Percentiles rank a stretch among this genome's conserved stretches.
Conservation (phyloP, 208 protist genomes). For the Vickermania spadyakhi region DNA sequence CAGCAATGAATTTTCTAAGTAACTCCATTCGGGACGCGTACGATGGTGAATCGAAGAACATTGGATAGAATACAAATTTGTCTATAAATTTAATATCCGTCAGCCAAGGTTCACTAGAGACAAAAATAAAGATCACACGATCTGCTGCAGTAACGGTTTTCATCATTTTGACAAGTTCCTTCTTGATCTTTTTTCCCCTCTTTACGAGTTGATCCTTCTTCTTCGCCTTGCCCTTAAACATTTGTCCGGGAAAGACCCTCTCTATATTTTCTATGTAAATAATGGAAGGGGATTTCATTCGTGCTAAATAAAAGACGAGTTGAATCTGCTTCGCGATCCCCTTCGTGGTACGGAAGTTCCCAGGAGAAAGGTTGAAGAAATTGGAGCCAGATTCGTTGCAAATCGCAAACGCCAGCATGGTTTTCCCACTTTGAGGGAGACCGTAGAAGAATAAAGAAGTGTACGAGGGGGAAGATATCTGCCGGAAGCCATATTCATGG, state of each 20-base stretch:
- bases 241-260: constrained; percentile 54
- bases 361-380: constrained; percentile 91
- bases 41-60: constrained; percentile 79
- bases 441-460: constrained; percentile 82
- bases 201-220: neutral
- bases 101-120: constrained; percentile 59
- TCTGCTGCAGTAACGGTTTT: constrained; percentile 70
- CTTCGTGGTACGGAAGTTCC: constrained; percentile 58
- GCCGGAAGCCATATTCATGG: too few species aligned
- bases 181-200: constrained; percentile 88
- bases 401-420: constrained; percentile 74
- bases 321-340: constrained; percentile 76
- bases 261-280: constrained; percentile 92
- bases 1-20: constrained; percentile 43
- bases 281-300: constrained; percentile 80
- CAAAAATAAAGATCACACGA: constrained; percentile 87
- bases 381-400: constrained; percentile 81
- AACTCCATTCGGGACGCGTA: constrained; percentile 78
- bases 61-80: constrained; percentile 25
- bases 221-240: constrained; percentile 9
- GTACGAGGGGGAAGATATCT: constrained; percentile 27
- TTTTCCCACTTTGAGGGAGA: constrained; percentile 84
- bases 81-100: constrained; percentile 10
- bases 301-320: constrained; percentile 87
- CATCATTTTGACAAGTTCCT: constrained; percentile 78